Base-by-base conservation (phyloP, 176 grass and related monocot species). In the Calamus simplicifolius region DNA sequence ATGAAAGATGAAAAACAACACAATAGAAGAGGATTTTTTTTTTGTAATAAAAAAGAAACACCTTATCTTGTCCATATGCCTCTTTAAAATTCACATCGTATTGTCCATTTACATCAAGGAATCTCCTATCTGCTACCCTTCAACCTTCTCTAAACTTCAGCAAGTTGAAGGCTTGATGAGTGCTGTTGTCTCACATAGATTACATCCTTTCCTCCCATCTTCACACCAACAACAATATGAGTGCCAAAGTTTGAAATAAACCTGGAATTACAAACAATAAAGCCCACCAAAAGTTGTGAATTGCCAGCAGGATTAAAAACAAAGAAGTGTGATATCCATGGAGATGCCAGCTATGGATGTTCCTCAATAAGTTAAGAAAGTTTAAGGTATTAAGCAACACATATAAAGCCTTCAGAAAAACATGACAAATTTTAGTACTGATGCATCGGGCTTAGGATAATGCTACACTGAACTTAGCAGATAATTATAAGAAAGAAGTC, bases 121-220 rank as follows among this genome's bases (percentile, higher is more conserved):
- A 97, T 74, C 84, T 83, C 70, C 51, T 82, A 67, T 97, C 87
- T 61, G 92, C 89, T 68, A 88, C 62, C 29, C 66, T 91, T 91
- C 35, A 97, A 78, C 58, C 64, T 85, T 67, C 91, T 91, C 62
- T 97, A 87, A 80, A 97, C 81, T 75, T 97, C 87, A 57, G 82
- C 75, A 55, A n/a, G 50, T 69, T 91, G 92, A 29, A 97, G 71
- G 51, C 58, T 88, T 35, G 92, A 91, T 16, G 78, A 88, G 51
- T 97, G 92, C 1, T 91, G 87, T 52, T 97, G 87, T 54, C 70
- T 90, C 64, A 97, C 69, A 81, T 73, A 97, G 68, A 97, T 81
- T 54, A 91, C 87, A 82, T 97, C 92, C 70, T 91, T 97, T 75
- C 92, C 92, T 27, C 92, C 92, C 81, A 97, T 91, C 79, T 90